Base-by-base conservation (phyloP, 164 flowering plant species). In the Paratinospora sagittata region DNA sequence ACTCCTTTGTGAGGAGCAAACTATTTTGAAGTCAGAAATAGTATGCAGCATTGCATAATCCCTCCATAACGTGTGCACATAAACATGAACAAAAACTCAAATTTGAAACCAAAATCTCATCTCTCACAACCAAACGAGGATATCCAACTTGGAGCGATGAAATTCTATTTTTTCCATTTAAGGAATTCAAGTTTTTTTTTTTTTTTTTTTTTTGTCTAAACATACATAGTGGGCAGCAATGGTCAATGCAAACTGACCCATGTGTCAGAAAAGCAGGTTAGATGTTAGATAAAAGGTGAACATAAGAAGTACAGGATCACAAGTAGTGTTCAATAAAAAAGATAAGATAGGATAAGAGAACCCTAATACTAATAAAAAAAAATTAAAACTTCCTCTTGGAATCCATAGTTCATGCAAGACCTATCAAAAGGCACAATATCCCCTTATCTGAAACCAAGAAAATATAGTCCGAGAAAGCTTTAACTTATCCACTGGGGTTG, bases 401-500 rank as follows among this genome's bases (percentile, higher is more conserved):
- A 14, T 47, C 12, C 52, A 47, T 36, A 36, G 6, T 65, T 24
- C 68, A 52, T 19, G 4, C 12, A 62, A 65, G 27, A 13, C 64
- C 36, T 8, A 52, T 26, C 63, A 55, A 65, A 27, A 39, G 14
- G 36, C 7, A n/a, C n/a, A 34, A 72, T 43, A 14, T 23, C 67
- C 26, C 68, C 74, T 72, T 72, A 72, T 72, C 74, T 70, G 33
- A 49, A 58, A 64, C 47, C 66, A 45, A 67, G 43, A 19, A 12
- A 63, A 66, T 27, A 67, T 9, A 8, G 39, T 39, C 12, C 9
- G 21, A 72, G 30, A 70, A 60, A 62, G 45, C 14, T n/a, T n/a
- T 7, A 57, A 36, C 65, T 73, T 73, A 66, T 73, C 75, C 33
- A 66, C 70, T 66, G 63, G 70, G 65, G 65, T 66, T n/a, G n/a